A percentile compares a stretch with the other conserved stretches of the same genome.
Conservation (phyloP, 208 protist genomes). For the Angomonas desouzai region DNA sequence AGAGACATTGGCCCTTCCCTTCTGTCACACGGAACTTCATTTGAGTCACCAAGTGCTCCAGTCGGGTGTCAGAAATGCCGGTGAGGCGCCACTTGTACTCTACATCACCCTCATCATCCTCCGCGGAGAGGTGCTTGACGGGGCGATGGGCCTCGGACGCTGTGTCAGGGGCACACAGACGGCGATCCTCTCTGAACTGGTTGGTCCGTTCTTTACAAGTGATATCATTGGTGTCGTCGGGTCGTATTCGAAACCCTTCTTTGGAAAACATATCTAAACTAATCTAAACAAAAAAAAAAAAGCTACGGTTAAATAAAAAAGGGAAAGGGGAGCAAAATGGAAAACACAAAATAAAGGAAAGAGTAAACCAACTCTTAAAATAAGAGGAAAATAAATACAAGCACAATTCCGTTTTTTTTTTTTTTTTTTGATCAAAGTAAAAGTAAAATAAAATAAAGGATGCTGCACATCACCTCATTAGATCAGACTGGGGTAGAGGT, state of each 20-base stretch:
- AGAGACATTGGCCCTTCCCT: conserved; percentile 91
- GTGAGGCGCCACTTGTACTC: conserved; percentile 97
- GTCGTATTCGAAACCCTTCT: conserved; percentile 42
- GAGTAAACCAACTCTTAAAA: not conserved
- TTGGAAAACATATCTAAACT: conserved; percentile 12
- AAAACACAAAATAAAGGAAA: conserved; percentile 9
- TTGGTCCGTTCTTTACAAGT: conserved; percentile 5
- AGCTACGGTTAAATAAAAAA: conserved; percentile 7
- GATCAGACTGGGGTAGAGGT: conserved; percentile 97
- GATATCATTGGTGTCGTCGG: not conserved
- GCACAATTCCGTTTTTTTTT: conserved; percentile 7
- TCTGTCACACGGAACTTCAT: conserved; percentile 93
- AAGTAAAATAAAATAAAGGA: conserved; percentile 15
- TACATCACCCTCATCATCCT: conserved; percentile 93
- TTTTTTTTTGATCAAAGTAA: conserved; percentile 16
- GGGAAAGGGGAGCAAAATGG: conserved; percentile 9
- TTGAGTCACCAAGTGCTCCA: conserved; percentile 94
- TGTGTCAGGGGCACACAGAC: too few relatives aligned
- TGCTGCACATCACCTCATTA: conserved; percentile 62
- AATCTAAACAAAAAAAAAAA: conserved; percentile 4
- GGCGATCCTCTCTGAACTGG: conserved; percentile 14
- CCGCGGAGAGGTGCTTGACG: conserved; percentile 40
- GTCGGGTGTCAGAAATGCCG: conserved; percentile 55
- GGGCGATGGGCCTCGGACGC: too few relatives aligned
- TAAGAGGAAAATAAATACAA: conserved; percentile 6